Evolutionary conservation across 1,284 basidiomycete genomes (phyloP).

Genomic region (Tilletia indica): DNA sequence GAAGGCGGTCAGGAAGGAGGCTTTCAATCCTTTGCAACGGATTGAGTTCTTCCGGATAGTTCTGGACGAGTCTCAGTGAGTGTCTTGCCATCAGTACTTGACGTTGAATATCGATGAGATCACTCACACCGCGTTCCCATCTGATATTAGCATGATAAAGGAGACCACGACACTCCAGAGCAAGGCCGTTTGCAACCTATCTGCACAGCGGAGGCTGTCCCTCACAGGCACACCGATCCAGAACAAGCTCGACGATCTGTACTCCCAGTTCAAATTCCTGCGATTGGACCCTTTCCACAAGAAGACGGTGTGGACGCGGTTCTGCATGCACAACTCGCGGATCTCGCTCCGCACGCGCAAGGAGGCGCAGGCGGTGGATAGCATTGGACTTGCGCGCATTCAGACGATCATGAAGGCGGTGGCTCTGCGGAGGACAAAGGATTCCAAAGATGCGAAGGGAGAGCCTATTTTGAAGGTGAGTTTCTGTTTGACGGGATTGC

Average conservation of each 20-base stretch:
- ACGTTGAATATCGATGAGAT: slow-evolving; percentile 17
- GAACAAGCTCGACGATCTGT: slow-evolving; percentile 97
- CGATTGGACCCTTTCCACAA: slow-evolving; percentile 89
- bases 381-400: slow-evolving; percentile 85
- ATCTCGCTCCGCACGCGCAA: slow-evolving; percentile 1
- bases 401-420: slow-evolving; percentile 97
- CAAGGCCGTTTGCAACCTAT: slow-evolving; percentile 88
- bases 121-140: slow-evolving; percentile 19
- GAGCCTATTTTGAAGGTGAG: slow-evolving; percentile 70
- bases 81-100: neutral
- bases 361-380: slow-evolving; percentile 60
- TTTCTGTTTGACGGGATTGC: neutral
- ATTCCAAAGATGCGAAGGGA: slow-evolving; percentile 77
- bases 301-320: slow-evolving; percentile 87
- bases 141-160: slow-evolving; percentile 71
- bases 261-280: slow-evolving; percentile 91
- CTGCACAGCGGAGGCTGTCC: slow-evolving; percentile 87
- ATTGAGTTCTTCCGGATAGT: slow-evolving; percentile 98
- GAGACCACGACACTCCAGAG: slow-evolving; percentile 90
- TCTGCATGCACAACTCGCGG: slow-evolving; percentile 60
- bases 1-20: slow-evolving; percentile 60
- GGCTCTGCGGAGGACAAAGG: slow-evolving; percentile 92
- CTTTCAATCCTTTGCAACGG: slow-evolving; percentile 83
- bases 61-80: slow-evolving; percentile 84
- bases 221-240: slow-evolving; percentile 97